Conservation (phyloP, 1,139 yeast genomes). For the Tardiomyces blankii region DNA sequence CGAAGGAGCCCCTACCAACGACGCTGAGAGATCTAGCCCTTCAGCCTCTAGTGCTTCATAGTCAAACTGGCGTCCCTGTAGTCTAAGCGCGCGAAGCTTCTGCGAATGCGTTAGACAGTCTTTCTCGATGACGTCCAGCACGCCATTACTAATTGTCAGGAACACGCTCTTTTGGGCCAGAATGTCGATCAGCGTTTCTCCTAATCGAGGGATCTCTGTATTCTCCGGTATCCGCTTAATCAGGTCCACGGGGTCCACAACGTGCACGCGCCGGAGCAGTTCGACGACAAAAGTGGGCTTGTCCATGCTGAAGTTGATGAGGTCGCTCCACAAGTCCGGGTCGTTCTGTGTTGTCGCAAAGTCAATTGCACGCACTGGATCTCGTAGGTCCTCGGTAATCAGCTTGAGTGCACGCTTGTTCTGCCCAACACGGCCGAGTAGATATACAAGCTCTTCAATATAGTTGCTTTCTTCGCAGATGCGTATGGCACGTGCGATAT, state of each 20-base stretch:
- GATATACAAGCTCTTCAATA: slow-evolving; percentile 64
- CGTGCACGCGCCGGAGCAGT: slow-evolving; percentile 51
- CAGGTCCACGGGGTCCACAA: slow-evolving; percentile 59
- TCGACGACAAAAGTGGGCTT: slow-evolving; percentile 68
- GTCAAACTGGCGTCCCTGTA: too few species aligned
- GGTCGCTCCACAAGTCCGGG: slow-evolving; percentile 64
- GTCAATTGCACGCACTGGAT: slow-evolving; percentile 69
- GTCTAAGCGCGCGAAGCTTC: too few species aligned
- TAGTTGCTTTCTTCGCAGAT: slow-evolving; percentile 46
- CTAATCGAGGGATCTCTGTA: slow-evolving; percentile 55
- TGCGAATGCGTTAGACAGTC: too few species aligned
- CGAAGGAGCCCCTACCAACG: too few species aligned
- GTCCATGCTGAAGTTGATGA: slow-evolving; percentile 58
- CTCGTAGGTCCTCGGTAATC: slow-evolving; percentile 65
- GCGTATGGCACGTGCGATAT: slow-evolving; percentile 55
- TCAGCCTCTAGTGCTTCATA: too few species aligned
- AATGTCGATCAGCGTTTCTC: slow-evolving; percentile 49
- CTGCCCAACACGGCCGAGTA: slow-evolving; percentile 78
- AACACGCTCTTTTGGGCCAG: slow-evolving; percentile 56
- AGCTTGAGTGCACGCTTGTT: slow-evolving; percentile 62
- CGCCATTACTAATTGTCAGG: slow-evolving; percentile 44
- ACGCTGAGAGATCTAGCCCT: too few species aligned
- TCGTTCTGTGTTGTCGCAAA: slow-evolving; percentile 72
- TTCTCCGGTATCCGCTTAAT: slow-evolving; percentile 52
- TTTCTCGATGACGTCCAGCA: slow-evolving; percentile 41